Evolutionary conservation across 352 stramenopile species (phyloP).

Genomic region (Globisporangium middletonii): DNA sequence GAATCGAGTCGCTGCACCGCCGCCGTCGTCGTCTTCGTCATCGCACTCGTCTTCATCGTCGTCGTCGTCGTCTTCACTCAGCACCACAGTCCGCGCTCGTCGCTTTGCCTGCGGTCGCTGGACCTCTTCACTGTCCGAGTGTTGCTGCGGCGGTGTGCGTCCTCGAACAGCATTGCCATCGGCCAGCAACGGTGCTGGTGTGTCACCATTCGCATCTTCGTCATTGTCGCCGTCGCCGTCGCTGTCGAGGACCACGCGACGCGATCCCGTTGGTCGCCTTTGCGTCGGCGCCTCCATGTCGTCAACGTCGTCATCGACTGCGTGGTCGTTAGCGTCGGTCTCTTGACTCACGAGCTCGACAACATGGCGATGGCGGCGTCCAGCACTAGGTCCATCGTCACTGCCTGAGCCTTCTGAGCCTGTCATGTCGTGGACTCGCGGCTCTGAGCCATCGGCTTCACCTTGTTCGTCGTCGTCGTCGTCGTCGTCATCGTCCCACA

Average conservation of each 20-base stretch:
- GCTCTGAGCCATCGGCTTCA: background rate
- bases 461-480: background rate
- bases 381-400: background rate
- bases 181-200: background rate
- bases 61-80: background rate
- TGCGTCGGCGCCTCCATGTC: constrained; percentile 3
- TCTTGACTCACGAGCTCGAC: constrained; percentile 13
- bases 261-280: constrained; percentile 5
- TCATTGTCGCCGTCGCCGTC: constrained; percentile 24
- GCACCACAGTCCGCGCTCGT: background rate
- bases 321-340: constrained; percentile 1
- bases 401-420: constrained; percentile 1
- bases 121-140: background rate
- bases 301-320: background rate
- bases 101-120: constrained; percentile 1
- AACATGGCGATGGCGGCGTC: background rate
- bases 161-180: background rate
- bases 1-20: background rate
- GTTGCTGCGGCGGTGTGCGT: background rate
- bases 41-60: background rate
- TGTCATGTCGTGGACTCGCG: constrained; percentile 7
- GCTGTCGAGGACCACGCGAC: constrained; percentile 19
- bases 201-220: constrained; percentile 20
- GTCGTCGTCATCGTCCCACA: background rate
- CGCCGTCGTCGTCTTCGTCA: too few relatives aligned